A percentile compares a stretch with the other conserved stretches of the same genome.
These are phyloP conservation scores for Penicillium sp. DNA, from an alignment of 2,329 filamentous ascomycete genomes.

Conservation along the genomic window DNA sequence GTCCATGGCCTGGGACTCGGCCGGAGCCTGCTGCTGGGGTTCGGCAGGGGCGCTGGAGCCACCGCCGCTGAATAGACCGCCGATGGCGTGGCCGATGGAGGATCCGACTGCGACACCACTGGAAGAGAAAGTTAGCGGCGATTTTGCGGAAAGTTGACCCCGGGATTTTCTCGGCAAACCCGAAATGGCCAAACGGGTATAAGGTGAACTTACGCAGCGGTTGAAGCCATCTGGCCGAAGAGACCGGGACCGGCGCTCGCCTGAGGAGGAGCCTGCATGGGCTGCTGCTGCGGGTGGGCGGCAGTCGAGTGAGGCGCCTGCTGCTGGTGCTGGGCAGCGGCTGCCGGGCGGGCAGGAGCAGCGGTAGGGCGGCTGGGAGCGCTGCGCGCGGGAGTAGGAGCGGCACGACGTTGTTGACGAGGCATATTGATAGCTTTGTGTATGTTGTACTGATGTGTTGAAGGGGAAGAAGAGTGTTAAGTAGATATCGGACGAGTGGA, in stretches of 20 bases:
- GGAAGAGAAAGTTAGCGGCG: conserved; percentile 20
- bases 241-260: conserved; percentile 70
- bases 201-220: conserved; percentile 74
- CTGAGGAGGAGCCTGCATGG: conserved; percentile 42
- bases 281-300: conserved; percentile 45
- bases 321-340: conserved; percentile 55
- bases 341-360: conserved; percentile 54
- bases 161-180: conserved; percentile 12
- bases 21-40: conserved; percentile 48
- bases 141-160: not conserved
- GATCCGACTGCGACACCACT: conserved; percentile 97
- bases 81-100: conserved; percentile 90
- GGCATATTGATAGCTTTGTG: conserved; percentile 55
- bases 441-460: conserved; percentile 6
- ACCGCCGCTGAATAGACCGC: conserved; percentile 78
- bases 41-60: conserved; percentile 56
- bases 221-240: conserved; percentile 95
- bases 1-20: conserved; percentile 52
- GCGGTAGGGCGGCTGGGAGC: conserved; percentile 63
- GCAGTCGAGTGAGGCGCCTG: conserved; percentile 70
- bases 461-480: conserved; percentile 17
- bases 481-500: conserved; percentile 18
- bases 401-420: conserved; percentile 68
- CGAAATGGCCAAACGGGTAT: not conserved
- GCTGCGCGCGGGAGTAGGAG: conserved; percentile 48